Evolutionary conservation across 805 yeast genomes (phyloP).

Genomic region (Sporopachydermia lactativora): DNA sequence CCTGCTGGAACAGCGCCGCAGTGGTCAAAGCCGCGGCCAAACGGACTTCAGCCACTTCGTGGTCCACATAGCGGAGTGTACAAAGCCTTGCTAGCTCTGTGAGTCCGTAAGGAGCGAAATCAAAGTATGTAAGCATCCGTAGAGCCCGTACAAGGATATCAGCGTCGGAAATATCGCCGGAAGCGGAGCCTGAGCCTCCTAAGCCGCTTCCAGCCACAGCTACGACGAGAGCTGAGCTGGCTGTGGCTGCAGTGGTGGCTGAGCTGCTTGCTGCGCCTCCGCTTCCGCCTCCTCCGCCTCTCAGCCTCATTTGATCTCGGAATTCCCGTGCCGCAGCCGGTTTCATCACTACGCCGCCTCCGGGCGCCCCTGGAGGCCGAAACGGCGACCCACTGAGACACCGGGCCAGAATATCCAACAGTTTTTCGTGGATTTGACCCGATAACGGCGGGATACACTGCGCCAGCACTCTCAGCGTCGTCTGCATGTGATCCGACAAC

Average conservation of each 20-base stretch:
- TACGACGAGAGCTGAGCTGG: no score
- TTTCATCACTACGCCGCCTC: conserved; percentile 43
- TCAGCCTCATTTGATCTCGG: conserved; percentile 56
- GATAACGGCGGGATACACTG: conserved; percentile 70
- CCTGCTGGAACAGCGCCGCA: conserved; percentile 58
- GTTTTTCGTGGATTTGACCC: conserved; percentile 52
- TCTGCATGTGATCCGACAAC: conserved; percentile 69
- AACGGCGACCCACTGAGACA: conserved; percentile 73
- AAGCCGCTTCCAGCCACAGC: conserved; percentile 20
- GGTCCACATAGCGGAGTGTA: conserved; percentile 72
- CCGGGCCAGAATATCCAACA: conserved; percentile 56
- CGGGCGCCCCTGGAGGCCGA: conserved; percentile 78
- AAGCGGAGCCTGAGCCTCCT: conserved; percentile 4
- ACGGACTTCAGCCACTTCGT: conserved; percentile 65
- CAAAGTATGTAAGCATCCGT: conserved; percentile 59
- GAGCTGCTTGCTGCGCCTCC: no score
- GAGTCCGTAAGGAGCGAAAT: conserved; percentile 60
- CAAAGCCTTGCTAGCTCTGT: conserved; percentile 82
- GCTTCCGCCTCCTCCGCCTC: conserved; percentile 45
- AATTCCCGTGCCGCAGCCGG: conserved; percentile 59
- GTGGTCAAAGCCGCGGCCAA: conserved; percentile 78
- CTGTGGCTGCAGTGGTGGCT: conserved; percentile 10
- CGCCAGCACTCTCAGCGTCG: conserved; percentile 53
- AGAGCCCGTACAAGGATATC: conserved; percentile 62
- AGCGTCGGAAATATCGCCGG: conserved; percentile 29